Evolutionary conservation across 768 basidiomycete species (phyloP), one percentile per base, ranked within the genome.

Genomic region (Boletales sp.): DNA sequence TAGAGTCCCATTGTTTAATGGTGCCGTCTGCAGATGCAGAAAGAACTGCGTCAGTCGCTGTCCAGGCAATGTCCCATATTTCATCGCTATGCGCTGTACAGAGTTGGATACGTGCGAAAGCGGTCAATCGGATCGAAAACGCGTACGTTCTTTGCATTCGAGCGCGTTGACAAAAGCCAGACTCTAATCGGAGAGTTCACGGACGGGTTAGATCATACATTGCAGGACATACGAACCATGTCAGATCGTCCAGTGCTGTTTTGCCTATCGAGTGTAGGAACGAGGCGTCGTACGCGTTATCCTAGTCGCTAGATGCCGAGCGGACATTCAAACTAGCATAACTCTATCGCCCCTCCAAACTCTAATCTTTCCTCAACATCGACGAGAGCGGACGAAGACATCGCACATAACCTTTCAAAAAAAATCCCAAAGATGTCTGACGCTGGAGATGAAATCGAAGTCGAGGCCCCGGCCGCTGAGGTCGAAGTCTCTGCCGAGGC

Each of bases 361-460:
- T 74, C 73, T 75, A 78, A 72, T 77, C 74, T 77, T 76, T 72
- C 76, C 72, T 65, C 79, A 69, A 6, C 88, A 90, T 92, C 88
- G 83, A 92, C 90, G 89, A 92, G 72, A 86, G 90, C 88, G 89
- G 85, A 92, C 79, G 90, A 91, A 82, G 89, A 90, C 88, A 27
- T 27, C 24, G 24, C 24, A 27, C 24, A 27, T 27, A 86, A 85
- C 82, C 40, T 41, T 40, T 35, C 24, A 4, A 21, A 8, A 37
- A 52, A 59, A 45, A 45, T 37, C 57, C 86, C 81, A 47, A 53
- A 51, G 79, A 93, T 93, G 90, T 93, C 90, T 88, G 89, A 93
- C 87, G 90, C 90, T 90, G 90, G 88, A 90, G 90, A 93, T 90
- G 89, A 89, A 74, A 85, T 87, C 74, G 73, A 79, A 71, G 82